These are phyloP conservation scores for Salix caprea DNA, from an alignment of 345 rosid species.

Conservation along the genomic window DNA sequence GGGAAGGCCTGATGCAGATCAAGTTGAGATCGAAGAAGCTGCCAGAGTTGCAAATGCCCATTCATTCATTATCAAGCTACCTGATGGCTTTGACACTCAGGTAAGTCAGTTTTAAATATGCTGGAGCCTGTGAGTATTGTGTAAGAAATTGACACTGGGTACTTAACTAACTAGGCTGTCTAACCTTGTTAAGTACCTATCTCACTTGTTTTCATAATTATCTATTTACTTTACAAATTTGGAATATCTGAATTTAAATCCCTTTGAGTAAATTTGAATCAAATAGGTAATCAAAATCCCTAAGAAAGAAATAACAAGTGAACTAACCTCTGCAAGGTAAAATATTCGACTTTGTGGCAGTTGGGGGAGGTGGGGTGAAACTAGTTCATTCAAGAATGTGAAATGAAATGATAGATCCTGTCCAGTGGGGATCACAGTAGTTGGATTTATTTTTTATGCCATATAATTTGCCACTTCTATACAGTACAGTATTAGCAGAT, in stretches of 20 bases:
- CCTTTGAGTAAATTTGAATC: not conserved
- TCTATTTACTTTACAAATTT: not conserved
- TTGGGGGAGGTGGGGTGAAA: conserved; percentile 40
- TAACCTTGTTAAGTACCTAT: not conserved
- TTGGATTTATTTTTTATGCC: conserved; percentile 26
- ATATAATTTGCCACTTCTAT: conserved; percentile 15
- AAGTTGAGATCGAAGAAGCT: conserved; percentile 81
- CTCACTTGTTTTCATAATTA: not conserved
- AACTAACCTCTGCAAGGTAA: not conserved
- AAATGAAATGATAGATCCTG: conserved; percentile 44
- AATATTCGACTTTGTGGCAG: conserved; percentile 33
- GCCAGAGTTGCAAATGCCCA: conserved; percentile 97
- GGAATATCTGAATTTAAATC: conserved; percentile 6
- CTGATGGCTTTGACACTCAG: conserved; percentile 93
- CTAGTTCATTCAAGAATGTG: conserved; percentile 28
- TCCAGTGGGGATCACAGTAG: conserved; percentile 20
- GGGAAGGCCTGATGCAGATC: conserved; percentile 84
- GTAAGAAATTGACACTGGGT: not conserved
- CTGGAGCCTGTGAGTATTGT: not conserved
- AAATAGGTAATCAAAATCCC: not conserved
- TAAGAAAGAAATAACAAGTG: not conserved
- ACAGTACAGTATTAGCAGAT: conserved; percentile 1
- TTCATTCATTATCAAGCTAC: conserved; percentile 86
- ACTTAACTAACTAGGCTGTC: not conserved
- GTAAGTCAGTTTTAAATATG: conserved; percentile 34